Base-by-base conservation (phyloP, 805 yeast genomes). In the Ogataea corticis region DNA sequence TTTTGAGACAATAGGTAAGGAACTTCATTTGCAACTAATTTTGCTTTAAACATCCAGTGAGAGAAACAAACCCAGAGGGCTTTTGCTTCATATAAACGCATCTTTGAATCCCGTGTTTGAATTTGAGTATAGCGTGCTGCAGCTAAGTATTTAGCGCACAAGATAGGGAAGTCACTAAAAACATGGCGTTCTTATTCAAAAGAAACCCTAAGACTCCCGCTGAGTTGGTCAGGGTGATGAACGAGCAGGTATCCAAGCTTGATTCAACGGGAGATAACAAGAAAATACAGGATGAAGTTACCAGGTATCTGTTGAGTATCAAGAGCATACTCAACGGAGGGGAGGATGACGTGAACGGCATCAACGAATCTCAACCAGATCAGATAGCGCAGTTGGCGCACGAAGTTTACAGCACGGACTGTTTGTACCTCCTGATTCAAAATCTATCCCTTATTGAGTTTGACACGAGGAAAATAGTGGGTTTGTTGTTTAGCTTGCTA, bases 101-200 rank as follows among this genome's bases (percentile, higher is more conserved):
- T n/a, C n/a, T n/a, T n/a, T n/a, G n/a, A n/a, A n/a, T n/a, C n/a
- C n/a, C n/a, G n/a, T n/a, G n/a, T n/a, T n/a, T n/a, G n/a, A n/a
- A n/a, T n/a, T n/a, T n/a, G 14, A 15, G 21, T 5, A 34, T 19
- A 4, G 14, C 28, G 6, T 15, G 18, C 14, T 23, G n/a, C 6
- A 19, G 31, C 11, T 7, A 25, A 28, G 13, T 6, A 28, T n/a
- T 28, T 28, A 6, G 31, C 14, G 14, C 31, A 4, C 23, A 25
- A 18, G n/a, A 12, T 30, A n/a, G 16, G 10, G 16, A n/a, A 15
- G 21, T 13, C 25, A 31, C 11, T 34, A 4, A 7, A 9, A 17
- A 14, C 15, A 89, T 91, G 97, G 86, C 97, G 11, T 92, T 92
- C 59, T 72, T 94, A 56, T 92, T 94, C 75, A 87, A 89, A 54